Evolutionary conservation across 495 filamentous ascomycete genomes (phyloP), one percentile per base, ranked within the genome.

Genomic region (Chlorociboria aeruginascens): DNA sequence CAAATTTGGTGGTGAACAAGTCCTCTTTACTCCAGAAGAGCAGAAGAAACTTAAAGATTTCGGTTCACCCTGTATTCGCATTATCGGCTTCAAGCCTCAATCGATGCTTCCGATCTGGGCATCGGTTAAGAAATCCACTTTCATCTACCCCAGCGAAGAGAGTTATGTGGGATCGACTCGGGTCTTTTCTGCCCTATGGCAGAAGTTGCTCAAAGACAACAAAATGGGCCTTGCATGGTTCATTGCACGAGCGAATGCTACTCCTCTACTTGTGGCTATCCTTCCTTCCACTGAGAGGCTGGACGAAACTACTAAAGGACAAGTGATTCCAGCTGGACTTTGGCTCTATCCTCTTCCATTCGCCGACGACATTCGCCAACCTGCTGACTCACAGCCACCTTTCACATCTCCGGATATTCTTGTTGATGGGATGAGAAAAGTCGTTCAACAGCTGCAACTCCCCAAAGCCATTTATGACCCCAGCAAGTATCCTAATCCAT

Each of bases 121-220:
- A 3, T 88, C 86, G 36, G 67, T 83, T 32, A 86, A 83, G 60
- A 86, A 86, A 43, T 83, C 88, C 7, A 83, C 78, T 11, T 97
- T 95, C 68, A 86, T 97, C 54, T 99, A 95, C 62, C 92, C 93
- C 1, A 89, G 85, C 12, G 93, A 99, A 59, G 81, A 87, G 47
- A 81, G 86, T 45, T 93, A 78, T 50, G 71, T 97, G 25, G 93
- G 93, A 17, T 95, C 87, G 1, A 90, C 89, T 1, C 80, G 93
- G 4, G 88, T 94, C 4, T 99, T 96, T 59, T 79, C 89, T 3
- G 89, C 93, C 0, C 66, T 99, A 14, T 87, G 90, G 64, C 82
- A 88, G 54, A 96, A 90, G 56, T 75, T 99, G 3, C 65, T 89
- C 1, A 74, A 78, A 20, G 75, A 79, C 39, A 63, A 86, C 32